Base-by-base conservation (phyloP, 2,329 filamentous ascomycete species). In the Pseudogymnoascus sp. region DNA sequence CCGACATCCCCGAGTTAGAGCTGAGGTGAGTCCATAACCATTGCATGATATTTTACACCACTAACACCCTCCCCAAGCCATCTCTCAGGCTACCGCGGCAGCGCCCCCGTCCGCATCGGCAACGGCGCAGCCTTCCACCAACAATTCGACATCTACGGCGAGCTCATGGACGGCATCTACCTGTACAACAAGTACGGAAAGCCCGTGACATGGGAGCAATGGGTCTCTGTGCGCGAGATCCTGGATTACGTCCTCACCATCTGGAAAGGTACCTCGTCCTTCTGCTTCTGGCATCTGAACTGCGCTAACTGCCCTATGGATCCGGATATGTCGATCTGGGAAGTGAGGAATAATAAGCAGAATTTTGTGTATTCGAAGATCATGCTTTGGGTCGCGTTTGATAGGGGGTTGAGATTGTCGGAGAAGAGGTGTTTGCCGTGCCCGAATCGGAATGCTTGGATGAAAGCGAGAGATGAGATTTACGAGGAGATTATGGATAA, bases 291-390 rank as follows among this genome's bases (percentile, higher is more conserved):
- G 15, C 37, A 21, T 18, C 10, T 21, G 4, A 13, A 25, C 18
- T 9, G 40, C 5, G 25, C 61, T 67, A 62, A 71, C 58, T 33
- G 4, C 10, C 10, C 15, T 6, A 6, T 55, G 81, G 80, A 86
- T 45, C 84, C 85, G 10, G 88, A 92, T 70, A 91, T 91, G 87
- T 90, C 87, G 2, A 92, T 92, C 68, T 92, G 88, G 89, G 89
- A 92, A 72, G 88, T 90, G 5, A 83, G 88, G 42, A 88, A 88
- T 66, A 77, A 85, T 69, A 88, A 88, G 70, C 88, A 91, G 72
- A 84, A 90, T 69, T 92, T 91, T 67, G 84, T 87, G 12, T 92
- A 92, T 74, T 89, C 86, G n/a, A 90, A 92, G 71, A 81, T 92
- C 65, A 89, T 92, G 86, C 80, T 92, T 21, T 92, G 88, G 89